phyloP scores from a whole-genome alignment of 2,329 filamentous ascomycete genomes.

The Fusarium nodosum region DNA sequence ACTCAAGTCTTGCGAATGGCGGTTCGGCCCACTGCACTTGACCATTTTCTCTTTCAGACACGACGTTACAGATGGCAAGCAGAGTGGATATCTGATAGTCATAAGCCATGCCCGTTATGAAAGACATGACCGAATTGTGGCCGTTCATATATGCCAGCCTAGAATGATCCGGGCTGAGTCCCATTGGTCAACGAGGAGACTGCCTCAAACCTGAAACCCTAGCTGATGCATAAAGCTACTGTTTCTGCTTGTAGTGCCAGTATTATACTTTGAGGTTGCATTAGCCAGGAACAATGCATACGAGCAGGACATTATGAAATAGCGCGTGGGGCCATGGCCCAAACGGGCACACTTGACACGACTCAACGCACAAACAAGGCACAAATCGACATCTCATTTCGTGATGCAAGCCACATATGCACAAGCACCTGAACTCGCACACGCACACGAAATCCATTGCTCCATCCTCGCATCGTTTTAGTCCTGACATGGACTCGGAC shows the following conservation, averaged over 20 bases:
- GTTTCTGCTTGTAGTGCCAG: constrained; percentile 31
- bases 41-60: constrained; percentile 36
- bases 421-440: constrained; percentile 35
- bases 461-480: constrained; percentile 27
- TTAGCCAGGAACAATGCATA: constrained; percentile 50
- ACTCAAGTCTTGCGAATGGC: constrained; percentile 14
- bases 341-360: constrained; percentile 25
- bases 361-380: constrained; percentile 44
- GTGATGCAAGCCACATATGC: constrained; percentile 48
- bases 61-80: constrained; percentile 30
- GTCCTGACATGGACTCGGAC: constrained; percentile 13
- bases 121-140: constrained; percentile 47
- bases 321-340: constrained; percentile 31
- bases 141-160: constrained; percentile 36
- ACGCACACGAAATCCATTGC: constrained; percentile 28
- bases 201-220: constrained; percentile 53
- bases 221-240: constrained; percentile 53
- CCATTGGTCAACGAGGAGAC: constrained; percentile 49
- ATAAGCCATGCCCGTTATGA: constrained; percentile 42
- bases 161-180: constrained; percentile 44
- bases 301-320: constrained; percentile 31
- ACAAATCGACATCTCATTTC: constrained; percentile 50
- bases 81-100: constrained; percentile 43
- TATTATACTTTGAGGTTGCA: constrained; percentile 48
- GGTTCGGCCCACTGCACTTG: constrained; percentile 29